Conservation (phyloP, 192 early-diverging fungal species). For the Mortierella antarctica region DNA sequence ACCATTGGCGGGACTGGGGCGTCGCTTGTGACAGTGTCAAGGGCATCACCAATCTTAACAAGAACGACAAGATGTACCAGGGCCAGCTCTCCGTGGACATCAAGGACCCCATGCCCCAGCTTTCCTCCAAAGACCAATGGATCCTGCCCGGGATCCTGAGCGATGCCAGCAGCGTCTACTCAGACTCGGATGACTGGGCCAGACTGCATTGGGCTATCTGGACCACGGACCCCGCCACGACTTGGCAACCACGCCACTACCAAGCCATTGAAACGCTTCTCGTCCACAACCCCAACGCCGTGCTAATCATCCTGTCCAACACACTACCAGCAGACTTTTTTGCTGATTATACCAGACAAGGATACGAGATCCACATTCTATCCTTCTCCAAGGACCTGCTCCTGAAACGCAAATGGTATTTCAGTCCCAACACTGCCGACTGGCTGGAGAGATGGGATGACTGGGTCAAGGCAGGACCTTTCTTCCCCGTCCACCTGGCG, state of each 20-base stretch:
- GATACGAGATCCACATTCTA: slow-evolving; percentile 67
- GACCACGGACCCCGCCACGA: slow-evolving; percentile 63
- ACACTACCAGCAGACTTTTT: slow-evolving; percentile 63
- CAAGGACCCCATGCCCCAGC: slow-evolving; percentile 40
- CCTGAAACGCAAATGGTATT: slow-evolving; percentile 64
- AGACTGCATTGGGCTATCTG: slow-evolving; percentile 68
- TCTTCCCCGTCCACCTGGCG: slow-evolving; percentile 65
- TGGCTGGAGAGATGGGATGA: slow-evolving; percentile 65
- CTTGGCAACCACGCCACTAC: slow-evolving; percentile 65
- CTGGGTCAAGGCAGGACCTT: slow-evolving; percentile 58
- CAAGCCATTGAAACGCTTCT: slow-evolving; percentile 67
- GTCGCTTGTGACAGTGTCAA: slow-evolving; percentile 64
- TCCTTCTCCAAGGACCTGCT: slow-evolving; percentile 63
- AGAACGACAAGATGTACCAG: slow-evolving; percentile 20
- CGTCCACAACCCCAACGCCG: slow-evolving; percentile 65
- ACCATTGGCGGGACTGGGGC: slow-evolving; percentile 67
- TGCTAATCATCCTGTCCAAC: slow-evolving; percentile 65
- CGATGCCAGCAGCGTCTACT: slow-evolving; percentile 63
- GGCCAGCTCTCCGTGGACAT: slow-evolving; percentile 21
- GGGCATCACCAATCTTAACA: slow-evolving; percentile 59
- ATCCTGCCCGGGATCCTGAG: slow-evolving; percentile 62
- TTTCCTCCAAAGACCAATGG: slow-evolving; percentile 61
- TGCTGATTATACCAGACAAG: slow-evolving; percentile 59
- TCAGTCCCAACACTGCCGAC: slow-evolving; percentile 63
- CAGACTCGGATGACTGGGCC: slow-evolving; percentile 66